Base-by-base conservation (phyloP, 768 basidiomycete genomes). In the Mycena filopes region DNA sequence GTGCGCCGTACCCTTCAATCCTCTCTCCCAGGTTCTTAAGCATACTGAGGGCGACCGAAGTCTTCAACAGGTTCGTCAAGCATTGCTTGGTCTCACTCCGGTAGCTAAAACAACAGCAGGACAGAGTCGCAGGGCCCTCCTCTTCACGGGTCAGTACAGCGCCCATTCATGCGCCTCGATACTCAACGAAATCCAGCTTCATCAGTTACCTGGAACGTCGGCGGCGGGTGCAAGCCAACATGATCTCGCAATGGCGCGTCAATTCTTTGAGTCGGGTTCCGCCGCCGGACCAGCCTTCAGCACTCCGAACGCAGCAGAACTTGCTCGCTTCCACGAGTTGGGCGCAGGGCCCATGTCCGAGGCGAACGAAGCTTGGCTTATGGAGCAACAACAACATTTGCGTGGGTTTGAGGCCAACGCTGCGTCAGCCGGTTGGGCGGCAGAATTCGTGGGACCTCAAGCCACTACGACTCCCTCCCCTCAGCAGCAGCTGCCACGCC, bases 1-100 rank as follows among this genome's bases (percentile, higher is more conserved):
- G 79, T 98, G 96, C 77, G 92, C 91, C 15, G 86, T 89, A 21
- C 82, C 89, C 1, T 83, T 90, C 51, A 98, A 98, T 74, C 96
- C 96, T 3, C 82, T 99, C 26, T 88, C 93, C 3, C 91, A 94
- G 70, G 90, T 98, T 26, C 83, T 96, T 55, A 97, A 98, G 75
- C 92, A 97, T 72, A 88, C 94, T 11, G 94, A 95, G 62, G 89
- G 88, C 1, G 96, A 98, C 79, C 88, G 91, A 59, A 95, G 93
- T 76, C 76, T 97, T 29, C 95, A 96, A 72, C 89, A 93, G 81
- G 95, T 93, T 70, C 63, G 84, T 77, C 40, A 40, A 33, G 20
- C n/a, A 20, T 23, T 6, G 26, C 29, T 20, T 8, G 28, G n/a
- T 18, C 31, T 8, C 10, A 18, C 25, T 25, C 28, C 23, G n/a